Percentiles rank a stretch among this genome's conserved stretches.
Evolutionary conservation across 192 early-diverging fungal species (phyloP).

Genomic region (Mortierella alpina): DNA sequence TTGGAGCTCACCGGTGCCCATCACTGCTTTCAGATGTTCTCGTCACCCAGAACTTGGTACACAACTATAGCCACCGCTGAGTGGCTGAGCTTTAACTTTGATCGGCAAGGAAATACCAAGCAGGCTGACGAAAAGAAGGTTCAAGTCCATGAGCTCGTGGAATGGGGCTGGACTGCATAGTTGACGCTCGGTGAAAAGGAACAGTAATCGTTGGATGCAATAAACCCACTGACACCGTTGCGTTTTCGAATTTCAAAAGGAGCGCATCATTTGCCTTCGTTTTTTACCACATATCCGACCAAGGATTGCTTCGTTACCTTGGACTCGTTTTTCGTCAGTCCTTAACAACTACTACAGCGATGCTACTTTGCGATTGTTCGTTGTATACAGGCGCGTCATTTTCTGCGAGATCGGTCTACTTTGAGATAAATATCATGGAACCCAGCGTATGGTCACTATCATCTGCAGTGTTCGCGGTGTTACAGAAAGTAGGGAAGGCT

Average conservation of each 20-base stretch:
- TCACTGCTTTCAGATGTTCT: slow-evolving; percentile 48
- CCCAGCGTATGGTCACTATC: too few relatives aligned
- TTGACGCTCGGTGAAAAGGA: not conserved
- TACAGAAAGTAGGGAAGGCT: too few relatives aligned
- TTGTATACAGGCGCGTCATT: too few relatives aligned
- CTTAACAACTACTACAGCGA: too few relatives aligned
- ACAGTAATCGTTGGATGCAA: not conserved
- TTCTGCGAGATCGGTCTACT: too few relatives aligned
- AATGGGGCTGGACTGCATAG: slow-evolving; percentile 26
- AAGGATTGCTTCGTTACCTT: too few relatives aligned
- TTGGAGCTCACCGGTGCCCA: slow-evolving; percentile 47
- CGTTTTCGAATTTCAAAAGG: not conserved
- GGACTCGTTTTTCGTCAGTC: too few relatives aligned
- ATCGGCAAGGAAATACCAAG: not conserved
- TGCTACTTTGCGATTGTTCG: too few relatives aligned
- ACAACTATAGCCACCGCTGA: slow-evolving; percentile 33
- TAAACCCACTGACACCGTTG: not conserved
- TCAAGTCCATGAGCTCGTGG: slow-evolving; percentile 37
- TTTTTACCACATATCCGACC: too few relatives aligned
- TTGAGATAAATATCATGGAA: too few relatives aligned
- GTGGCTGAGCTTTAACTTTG: slow-evolving; percentile 44
- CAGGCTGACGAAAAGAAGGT: not conserved
- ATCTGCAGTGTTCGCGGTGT: too few relatives aligned
- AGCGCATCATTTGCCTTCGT: too few relatives aligned
- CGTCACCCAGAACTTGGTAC: slow-evolving; percentile 51